phyloP scores from a whole-genome alignment of 1,284 basidiomycete species.

The Bjerkandera adusta region DNA sequence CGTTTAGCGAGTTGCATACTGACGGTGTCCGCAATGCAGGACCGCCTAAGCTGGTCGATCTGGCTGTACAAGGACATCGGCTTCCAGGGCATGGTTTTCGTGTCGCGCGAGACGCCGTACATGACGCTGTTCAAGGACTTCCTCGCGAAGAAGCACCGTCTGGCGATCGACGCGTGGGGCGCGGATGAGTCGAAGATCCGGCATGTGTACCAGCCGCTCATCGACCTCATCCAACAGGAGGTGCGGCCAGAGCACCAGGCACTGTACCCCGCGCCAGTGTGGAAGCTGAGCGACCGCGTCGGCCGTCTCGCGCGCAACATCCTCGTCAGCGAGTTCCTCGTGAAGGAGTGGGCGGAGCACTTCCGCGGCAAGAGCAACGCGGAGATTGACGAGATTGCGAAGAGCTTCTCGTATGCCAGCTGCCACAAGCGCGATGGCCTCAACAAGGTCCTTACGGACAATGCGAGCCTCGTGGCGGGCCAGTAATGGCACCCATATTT shows the following conservation, averaged over 20 bases:
- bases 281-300: slow-evolving; percentile 45
- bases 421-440: slow-evolving; percentile 48
- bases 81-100: slow-evolving; percentile 53
- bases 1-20: neutral
- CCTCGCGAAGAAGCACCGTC: slow-evolving; percentile 56
- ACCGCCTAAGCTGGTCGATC: slow-evolving; percentile 49
- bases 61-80: slow-evolving; percentile 63
- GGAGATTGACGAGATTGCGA: slow-evolving; percentile 60
- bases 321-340: slow-evolving; percentile 63
- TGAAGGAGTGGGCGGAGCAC: slow-evolving; percentile 62
- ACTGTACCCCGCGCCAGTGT: slow-evolving; percentile 51
- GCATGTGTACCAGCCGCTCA: slow-evolving; percentile 56
- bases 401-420: slow-evolving; percentile 60
- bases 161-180: slow-evolving; percentile 69
- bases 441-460: slow-evolving; percentile 43
- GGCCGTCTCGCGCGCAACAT: slow-evolving; percentile 56
- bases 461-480: no score
- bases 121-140: slow-evolving; percentile 39
- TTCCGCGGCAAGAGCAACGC: slow-evolving; percentile 52
- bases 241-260: slow-evolving; percentile 37
- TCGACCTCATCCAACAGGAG: slow-evolving; percentile 47
- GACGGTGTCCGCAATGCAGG: slow-evolving; percentile 22
- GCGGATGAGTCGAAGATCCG: slow-evolving; percentile 54
- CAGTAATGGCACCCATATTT: no score
- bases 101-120: slow-evolving; percentile 45